These are phyloP conservation scores for Annona cherimola DNA, from an alignment of 164 flowering plant species.

Conservation along the genomic window DNA sequence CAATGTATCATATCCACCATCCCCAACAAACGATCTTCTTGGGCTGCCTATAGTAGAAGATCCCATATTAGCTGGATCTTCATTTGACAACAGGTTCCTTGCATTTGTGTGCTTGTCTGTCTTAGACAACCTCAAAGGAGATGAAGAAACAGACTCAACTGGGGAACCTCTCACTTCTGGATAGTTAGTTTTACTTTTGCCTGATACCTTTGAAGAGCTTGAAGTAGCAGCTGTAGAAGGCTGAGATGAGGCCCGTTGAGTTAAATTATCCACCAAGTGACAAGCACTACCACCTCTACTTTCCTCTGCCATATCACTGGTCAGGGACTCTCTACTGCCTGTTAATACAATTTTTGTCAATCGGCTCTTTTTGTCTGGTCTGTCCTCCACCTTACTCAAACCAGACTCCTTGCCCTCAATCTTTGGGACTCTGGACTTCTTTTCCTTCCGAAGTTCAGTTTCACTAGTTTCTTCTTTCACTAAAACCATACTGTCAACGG, in stretches of 20 bases:
- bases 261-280: slow-evolving; percentile 14
- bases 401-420: slow-evolving; percentile 26
- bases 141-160: slow-evolving; percentile 93
- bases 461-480: slow-evolving; percentile 32
- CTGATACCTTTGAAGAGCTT: slow-evolving; percentile 88
- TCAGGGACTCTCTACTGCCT: slow-evolving; percentile 16
- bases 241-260: slow-evolving; percentile 31
- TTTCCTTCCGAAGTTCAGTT: slow-evolving; percentile 28
- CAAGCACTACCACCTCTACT: slow-evolving; percentile 17
- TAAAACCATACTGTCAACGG: slow-evolving; percentile 11
- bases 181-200: slow-evolving; percentile 51
- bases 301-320: slow-evolving; percentile 23
- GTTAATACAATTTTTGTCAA: slow-evolving; percentile 13
- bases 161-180: slow-evolving; percentile 84
- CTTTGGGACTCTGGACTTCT: slow-evolving; percentile 29
- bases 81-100: slow-evolving; percentile 30
- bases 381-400: slow-evolving; percentile 22
- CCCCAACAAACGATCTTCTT: slow-evolving; percentile 40
- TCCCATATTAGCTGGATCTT: slow-evolving; percentile 31
- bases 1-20: slow-evolving; percentile 34
- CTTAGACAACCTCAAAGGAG: slow-evolving; percentile 60
- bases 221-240: slow-evolving; percentile 69
- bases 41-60: slow-evolving; percentile 31
- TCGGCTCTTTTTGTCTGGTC: slow-evolving; percentile 21
- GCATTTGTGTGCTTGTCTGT: slow-evolving; percentile 39